Evolutionary conservation across 1,139 yeast genomes (phyloP), one percentile per base, ranked within the genome.

Genomic region (Kluyveromyces marxianus): DNA sequence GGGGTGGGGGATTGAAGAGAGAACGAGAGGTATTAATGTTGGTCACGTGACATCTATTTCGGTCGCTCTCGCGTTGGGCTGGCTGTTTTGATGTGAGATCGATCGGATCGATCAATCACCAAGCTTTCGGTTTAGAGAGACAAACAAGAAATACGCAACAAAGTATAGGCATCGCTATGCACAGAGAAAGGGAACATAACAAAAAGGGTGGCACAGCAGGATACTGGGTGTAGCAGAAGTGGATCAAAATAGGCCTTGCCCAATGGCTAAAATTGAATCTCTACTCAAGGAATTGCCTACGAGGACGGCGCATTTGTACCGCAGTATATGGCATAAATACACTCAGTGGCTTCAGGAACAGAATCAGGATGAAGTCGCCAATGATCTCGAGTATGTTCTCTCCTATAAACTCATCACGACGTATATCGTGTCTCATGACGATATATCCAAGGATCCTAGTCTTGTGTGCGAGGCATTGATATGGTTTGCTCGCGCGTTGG

Each of bases 201-300:
- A 14, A 14, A 14, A 14, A 14, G 21, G 21, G 21, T 14, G 21
- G 2, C 21, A 14, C 21, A 14, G 21, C 21, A 14, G 21, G 21
- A 14, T 14, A 14, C 21, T 14, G 21, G 21, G 21, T 1, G 21
- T 14, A 14, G 21, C 21, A 14, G 21, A 14, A 14, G 21, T 14
- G 21, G 2, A 14, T 14, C 2, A 14, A 14, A 14, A 14, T 14
- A 14, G 14, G 4, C 14, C 34, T 4, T 7, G 34, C 5, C 14
- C 5, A 10, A 32, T 32, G 34, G 8, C 27, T 5, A 21, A 21
- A 25, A 10, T 40, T 25, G 43, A 40, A 4, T 40, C 43, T 7
- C 34, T 33, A 14, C 25, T 40, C 27, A 40, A 40, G 32, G 43
- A 40, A 14, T 14, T 40, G 37, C 43, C 43, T 24, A 35, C 43